Evolutionary conservation across 345 rosid genomes (phyloP).

Genomic region (Ailanthus altissimus): DNA sequence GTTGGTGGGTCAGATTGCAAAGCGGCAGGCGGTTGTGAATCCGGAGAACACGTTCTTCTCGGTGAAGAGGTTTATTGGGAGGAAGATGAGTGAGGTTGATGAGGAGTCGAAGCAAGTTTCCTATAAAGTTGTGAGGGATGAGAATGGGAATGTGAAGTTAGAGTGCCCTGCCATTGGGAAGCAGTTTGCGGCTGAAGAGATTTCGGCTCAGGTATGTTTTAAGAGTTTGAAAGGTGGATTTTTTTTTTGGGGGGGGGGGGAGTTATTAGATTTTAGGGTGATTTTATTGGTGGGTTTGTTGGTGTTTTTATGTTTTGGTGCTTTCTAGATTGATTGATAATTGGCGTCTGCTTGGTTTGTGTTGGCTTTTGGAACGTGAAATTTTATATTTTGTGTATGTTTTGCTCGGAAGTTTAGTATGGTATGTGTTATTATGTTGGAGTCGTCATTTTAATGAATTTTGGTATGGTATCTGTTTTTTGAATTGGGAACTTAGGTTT

Average conservation of each 20-base stretch:
- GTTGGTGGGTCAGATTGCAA: constrained; percentile 96
- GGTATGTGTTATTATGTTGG: neutral
- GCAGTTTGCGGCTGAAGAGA: constrained; percentile 96
- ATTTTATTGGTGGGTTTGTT: neutral
- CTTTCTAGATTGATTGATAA: neutral
- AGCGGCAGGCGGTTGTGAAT: constrained; percentile 96
- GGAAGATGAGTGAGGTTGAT: constrained; percentile 93
- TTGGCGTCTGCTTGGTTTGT: neutral
- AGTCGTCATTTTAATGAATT: neutral
- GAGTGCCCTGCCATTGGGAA: constrained; percentile 93
- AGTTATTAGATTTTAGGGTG: too few relatives aligned
- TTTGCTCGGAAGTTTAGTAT: neutral
- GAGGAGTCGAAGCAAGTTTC: constrained; percentile 97
- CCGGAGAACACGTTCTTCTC: constrained; percentile 98
- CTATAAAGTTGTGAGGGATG: constrained; percentile 80
- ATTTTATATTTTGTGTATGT: neutral
- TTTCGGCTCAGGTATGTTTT: constrained; percentile 84
- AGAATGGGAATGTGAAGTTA: constrained; percentile 88
- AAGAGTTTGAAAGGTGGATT: neutral
- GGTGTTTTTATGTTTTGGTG: neutral
- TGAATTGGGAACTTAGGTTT: neutral
- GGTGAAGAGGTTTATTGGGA: constrained; percentile 96
- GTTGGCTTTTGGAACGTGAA: neutral
- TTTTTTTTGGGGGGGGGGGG: too few relatives aligned
- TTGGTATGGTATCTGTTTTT: neutral